A percentile compares a stretch with the other conserved stretches of the same genome.
These are phyloP conservation scores for Neofusicoccum kwambonambiense DNA, from an alignment of 2,329 filamentous ascomycete genomes.

Conservation along the genomic window DNA sequence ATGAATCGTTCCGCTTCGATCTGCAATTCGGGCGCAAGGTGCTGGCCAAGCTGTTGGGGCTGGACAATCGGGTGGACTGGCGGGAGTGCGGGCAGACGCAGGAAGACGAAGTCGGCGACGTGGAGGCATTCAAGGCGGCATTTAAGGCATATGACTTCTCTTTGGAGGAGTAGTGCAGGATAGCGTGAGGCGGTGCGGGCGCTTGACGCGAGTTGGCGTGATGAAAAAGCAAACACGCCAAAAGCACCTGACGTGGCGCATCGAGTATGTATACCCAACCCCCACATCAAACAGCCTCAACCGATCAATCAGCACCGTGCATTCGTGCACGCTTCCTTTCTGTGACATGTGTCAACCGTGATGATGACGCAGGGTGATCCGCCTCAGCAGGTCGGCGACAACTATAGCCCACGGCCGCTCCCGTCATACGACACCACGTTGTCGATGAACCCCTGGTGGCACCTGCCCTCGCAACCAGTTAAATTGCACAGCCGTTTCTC, in stretches of 20 bases:
- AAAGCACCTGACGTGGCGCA: conserved; percentile 12
- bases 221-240: conserved; percentile 12
- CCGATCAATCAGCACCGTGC: not conserved
- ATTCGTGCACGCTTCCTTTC: not conserved
- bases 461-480: conserved; percentile 7
- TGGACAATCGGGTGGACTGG: conserved; percentile 82
- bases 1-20: conserved; percentile 74
- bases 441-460: conserved; percentile 1
- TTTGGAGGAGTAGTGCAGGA: conserved; percentile 26
- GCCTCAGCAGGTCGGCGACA: not conserved
- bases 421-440: conserved; percentile 11
- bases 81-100: conserved; percentile 75
- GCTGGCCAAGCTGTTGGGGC: conserved; percentile 77
- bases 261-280: conserved; percentile 13
- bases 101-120: conserved; percentile 76
- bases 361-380: not conserved
- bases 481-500: not conserved
- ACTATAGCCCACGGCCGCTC: not conserved
- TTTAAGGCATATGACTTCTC: conserved; percentile 91
- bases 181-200: conserved; percentile 4
- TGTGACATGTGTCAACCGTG: not conserved
- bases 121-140: conserved; percentile 72
- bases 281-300: not conserved
- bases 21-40: conserved; percentile 87
- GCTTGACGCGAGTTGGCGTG: conserved; percentile 5